These are phyloP conservation scores for Pseudogymnoascus sp. DNA, from an alignment of 2,329 filamentous ascomycete species.

Conservation along the genomic window DNA sequence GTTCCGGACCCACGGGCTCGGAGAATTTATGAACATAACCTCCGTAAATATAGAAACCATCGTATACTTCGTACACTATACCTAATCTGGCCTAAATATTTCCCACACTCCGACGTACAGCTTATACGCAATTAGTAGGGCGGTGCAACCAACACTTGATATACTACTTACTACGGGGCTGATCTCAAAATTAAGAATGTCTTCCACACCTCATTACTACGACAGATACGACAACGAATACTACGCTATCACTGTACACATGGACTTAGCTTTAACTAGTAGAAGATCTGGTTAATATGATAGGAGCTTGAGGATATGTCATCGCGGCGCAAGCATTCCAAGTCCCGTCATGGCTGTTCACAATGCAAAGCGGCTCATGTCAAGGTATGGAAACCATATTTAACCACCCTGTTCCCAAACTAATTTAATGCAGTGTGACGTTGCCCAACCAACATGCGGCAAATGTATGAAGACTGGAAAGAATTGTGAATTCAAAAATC, in stretches of 20 bases:
- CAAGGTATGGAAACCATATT: constrained; percentile 4
- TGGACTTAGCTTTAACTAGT: neutral
- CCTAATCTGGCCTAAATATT: neutral
- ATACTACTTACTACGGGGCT: neutral
- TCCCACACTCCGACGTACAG: neutral
- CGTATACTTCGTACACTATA: neutral
- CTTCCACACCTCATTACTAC: neutral
- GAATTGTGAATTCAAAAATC: constrained; percentile 9
- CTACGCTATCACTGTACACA: neutral
- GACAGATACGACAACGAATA: neutral
- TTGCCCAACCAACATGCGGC: constrained; percentile 9
- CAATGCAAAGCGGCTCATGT: constrained; percentile 15
- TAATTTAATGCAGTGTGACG: constrained; percentile 8
- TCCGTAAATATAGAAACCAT: neutral
- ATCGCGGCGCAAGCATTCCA: constrained; percentile 12
- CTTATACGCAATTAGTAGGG: neutral
- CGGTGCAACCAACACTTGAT: neutral
- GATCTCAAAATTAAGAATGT: neutral
- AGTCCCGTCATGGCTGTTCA: constrained; percentile 14
- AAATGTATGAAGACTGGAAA: constrained; percentile 8
- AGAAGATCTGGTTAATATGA: neutral
- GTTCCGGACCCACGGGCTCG: no score
- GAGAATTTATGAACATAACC: no score
- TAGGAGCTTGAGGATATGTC: constrained; percentile 6
- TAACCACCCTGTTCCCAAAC: neutral